Percentiles rank a stretch among this genome's conserved stretches.
These are phyloP conservation scores for Erodium texanum DNA, from an alignment of 441 rosid genomes.

Conservation along the genomic window DNA sequence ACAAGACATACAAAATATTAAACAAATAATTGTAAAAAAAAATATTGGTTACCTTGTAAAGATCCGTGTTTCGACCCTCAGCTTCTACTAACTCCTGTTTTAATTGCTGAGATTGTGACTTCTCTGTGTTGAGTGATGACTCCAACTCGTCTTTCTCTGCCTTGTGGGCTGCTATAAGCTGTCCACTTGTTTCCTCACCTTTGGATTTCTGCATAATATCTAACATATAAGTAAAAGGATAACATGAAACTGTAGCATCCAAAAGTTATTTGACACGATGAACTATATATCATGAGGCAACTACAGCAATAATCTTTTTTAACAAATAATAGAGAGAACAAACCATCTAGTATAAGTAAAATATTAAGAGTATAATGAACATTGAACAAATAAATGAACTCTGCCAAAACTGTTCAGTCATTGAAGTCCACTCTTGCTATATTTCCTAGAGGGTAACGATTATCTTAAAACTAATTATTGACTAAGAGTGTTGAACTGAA, in stretches of 20 bases:
- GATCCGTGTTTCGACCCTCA: conserved; percentile 62
- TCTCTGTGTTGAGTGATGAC: conserved; percentile 65
- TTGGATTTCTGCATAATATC: conserved; percentile 40
- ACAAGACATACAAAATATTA: background rate
- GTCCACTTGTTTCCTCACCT: conserved; percentile 40
- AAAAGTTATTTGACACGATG: background rate
- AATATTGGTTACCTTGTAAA: conserved; percentile 55
- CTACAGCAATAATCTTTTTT: background rate
- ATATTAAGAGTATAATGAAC: too few species aligned
- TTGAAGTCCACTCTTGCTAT: too few species aligned
- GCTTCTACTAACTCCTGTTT: conserved; percentile 76
- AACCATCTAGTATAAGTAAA: too few species aligned
- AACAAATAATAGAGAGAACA: background rate
- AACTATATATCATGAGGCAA: background rate
- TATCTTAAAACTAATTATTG: background rate
- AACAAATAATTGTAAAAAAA: conserved; percentile 3
- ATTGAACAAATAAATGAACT: too few species aligned
- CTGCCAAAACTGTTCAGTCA: too few species aligned
- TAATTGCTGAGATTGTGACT: conserved; percentile 49
- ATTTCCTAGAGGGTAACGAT: background rate
- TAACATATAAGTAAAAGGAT: conserved; percentile 10
- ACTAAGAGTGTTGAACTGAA: background rate
- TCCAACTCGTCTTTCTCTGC: conserved; percentile 78
- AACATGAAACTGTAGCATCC: background rate
- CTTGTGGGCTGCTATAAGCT: conserved; percentile 44